These are phyloP conservation scores for Fusarium nematophilum DNA, from an alignment of 2,329 filamentous ascomycete genomes.

Conservation along the genomic window DNA sequence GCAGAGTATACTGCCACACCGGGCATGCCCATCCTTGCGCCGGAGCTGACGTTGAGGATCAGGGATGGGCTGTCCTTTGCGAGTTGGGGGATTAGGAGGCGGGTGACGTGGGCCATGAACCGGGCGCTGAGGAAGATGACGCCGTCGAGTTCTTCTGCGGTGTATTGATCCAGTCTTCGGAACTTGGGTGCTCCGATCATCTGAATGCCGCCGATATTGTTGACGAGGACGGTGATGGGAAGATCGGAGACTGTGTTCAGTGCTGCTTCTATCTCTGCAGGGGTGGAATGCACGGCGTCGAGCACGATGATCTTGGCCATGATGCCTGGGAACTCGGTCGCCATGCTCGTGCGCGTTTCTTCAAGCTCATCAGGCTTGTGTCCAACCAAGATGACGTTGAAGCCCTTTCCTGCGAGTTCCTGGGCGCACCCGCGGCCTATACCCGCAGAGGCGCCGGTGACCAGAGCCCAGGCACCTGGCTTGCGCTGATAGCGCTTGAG, in stretches of 20 bases:
- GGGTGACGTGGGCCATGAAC: neutral
- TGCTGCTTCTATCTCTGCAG: neutral
- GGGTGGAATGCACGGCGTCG: neutral
- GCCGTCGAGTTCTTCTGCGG: neutral
- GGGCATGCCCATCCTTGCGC: neutral
- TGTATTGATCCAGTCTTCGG: neutral
- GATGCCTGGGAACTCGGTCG: neutral
- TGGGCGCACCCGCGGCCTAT: neutral
- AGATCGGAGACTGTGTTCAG: neutral
- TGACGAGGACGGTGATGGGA: neutral
- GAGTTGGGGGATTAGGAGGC: neutral
- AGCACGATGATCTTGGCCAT: neutral
- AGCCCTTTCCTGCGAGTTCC: neutral
- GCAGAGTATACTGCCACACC: neutral
- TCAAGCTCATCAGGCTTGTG: neutral
- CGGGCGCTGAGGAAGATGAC: neutral
- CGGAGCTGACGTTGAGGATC: conserved; percentile 2
- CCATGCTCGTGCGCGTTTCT: neutral
- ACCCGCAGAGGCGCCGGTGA: neutral
- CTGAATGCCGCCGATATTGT: conserved; percentile 1
- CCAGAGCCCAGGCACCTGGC: neutral
- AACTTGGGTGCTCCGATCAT: neutral
- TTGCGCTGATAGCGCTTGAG: neutral
- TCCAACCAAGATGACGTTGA: neutral
- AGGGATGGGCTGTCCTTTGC: neutral